These are phyloP conservation scores for Candida maris DNA, from an alignment of 805 yeast genomes.

Conservation along the genomic window DNA sequence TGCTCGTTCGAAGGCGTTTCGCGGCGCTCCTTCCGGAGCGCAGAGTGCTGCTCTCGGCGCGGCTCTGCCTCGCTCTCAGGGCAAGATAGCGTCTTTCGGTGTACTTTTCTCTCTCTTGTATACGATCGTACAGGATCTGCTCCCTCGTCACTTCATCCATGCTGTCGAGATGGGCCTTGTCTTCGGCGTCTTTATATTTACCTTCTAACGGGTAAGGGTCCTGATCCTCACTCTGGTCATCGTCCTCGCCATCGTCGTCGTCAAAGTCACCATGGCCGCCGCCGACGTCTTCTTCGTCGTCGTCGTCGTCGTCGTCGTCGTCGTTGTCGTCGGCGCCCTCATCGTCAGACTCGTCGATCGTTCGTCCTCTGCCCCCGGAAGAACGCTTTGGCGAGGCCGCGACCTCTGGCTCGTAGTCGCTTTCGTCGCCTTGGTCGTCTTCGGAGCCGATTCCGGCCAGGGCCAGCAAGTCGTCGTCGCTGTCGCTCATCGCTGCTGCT, in stretches of 20 bases:
- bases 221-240: slow-evolving; percentile 22
- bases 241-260: slow-evolving; percentile 34
- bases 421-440: slow-evolving; percentile 34
- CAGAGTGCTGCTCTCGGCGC: slow-evolving; percentile 34
- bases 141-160: slow-evolving; percentile 94
- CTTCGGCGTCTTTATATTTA: slow-evolving; percentile 79
- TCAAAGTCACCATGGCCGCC: slow-evolving; percentile 29
- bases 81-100: slow-evolving; percentile 81
- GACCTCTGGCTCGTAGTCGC: slow-evolving; percentile 35
- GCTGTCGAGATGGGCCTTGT: slow-evolving; percentile 57
- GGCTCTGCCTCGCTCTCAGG: slow-evolving; percentile 67
- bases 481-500: slow-evolving; percentile 89
- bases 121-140: slow-evolving; percentile 84
- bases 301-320: slow-evolving; percentile 36
- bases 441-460: slow-evolving; percentile 79
- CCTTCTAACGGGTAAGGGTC: slow-evolving; percentile 95
- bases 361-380: slow-evolving; percentile 19
- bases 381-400: slow-evolving; percentile 25
- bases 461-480: slow-evolving; percentile 94
- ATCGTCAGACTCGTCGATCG: slow-evolving; percentile 33
- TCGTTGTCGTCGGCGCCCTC: slow-evolving; percentile 20
- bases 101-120: slow-evolving; percentile 85
- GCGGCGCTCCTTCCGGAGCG: slow-evolving; percentile 22
- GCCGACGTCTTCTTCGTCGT: slow-evolving; percentile 20
- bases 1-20: slow-evolving; percentile 31